Evolutionary conservation across 805 yeast species (phyloP), one percentile per base, ranked within the genome.

Genomic region (Lachancea waltii): DNA sequence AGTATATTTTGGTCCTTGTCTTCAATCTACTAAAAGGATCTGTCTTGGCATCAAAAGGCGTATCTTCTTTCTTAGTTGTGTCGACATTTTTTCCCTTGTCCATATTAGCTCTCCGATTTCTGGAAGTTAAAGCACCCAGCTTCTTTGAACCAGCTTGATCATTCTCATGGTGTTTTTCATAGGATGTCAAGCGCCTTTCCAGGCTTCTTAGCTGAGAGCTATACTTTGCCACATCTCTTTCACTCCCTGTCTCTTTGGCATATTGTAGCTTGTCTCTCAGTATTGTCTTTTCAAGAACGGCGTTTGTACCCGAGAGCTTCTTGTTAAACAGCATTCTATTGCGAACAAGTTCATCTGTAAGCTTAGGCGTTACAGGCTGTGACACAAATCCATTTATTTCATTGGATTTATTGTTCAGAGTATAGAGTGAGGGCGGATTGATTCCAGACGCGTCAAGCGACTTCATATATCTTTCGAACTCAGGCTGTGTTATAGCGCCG

Each of bases 21-120:
- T 85, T 81, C 55, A 92, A 73, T 59, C 97, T 78, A 48, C 83
- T 77, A 62, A 92, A 92, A 16, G 98, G 97, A 64, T 92, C 85
- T 50, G 70, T 75, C 38, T 57, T 58, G 5, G 75, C 68, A 41
- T 63, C 63, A 37, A 50, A 55, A 47, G 60, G 54, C 64, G 76
- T 48, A 79, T 72, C 56, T 64, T 67, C 80, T 15, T 73, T 70
- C 33, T 82, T 77, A 49, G 69, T 68, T 35, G 77, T 62, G 58
- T 89, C 97, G 0, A 95, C 96, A 51, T 73, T 72, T 54, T 94
- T 79, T 49, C 87, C 77, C 33, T 75, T 75, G 36, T 78, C 78
- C 57, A 79, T 79, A 61, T 90, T 90, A 46, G 81, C 72, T 50
- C 77, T 82, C 58, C 95, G 75, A 62, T 92, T 92, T 53, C 95